Percentiles rank a stretch among this genome's conserved stretches.
Evolutionary conservation across 2,329 filamentous ascomycete species (phyloP).

Genomic region (Aspergillus pseudoglaucus): DNA sequence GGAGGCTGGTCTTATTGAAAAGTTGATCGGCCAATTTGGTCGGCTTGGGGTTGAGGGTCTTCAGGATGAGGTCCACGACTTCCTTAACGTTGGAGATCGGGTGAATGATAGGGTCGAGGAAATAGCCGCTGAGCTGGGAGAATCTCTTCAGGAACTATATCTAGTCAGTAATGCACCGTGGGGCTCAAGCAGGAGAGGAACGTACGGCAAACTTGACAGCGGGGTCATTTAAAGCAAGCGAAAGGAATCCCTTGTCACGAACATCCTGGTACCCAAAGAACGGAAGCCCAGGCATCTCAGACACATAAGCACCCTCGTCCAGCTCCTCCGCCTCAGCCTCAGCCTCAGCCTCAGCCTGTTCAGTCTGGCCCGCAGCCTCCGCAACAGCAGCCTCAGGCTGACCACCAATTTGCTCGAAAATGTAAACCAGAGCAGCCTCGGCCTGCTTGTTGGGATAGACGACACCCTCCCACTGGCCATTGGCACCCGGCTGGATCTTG

Average conservation of each 20-base stretch:
- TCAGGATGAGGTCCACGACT: slow-evolving; percentile 48
- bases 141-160: slow-evolving; percentile 70
- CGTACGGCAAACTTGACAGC: slow-evolving; percentile 68
- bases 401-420: slow-evolving; percentile 30
- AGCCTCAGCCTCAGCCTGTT: slow-evolving; percentile 5
- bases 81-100: slow-evolving; percentile 49
- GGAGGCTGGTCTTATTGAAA: slow-evolving; percentile 39
- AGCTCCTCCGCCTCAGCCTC: slow-evolving; percentile 8
- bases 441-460: slow-evolving; percentile 25
- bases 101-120: slow-evolving; percentile 64
- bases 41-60: slow-evolving; percentile 31
- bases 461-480: slow-evolving; percentile 16
- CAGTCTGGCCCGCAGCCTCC: slow-evolving; percentile 1
- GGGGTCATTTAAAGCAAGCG: slow-evolving; percentile 50
- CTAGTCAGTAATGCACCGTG: not conserved
- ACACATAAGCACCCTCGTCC: slow-evolving; percentile 14
- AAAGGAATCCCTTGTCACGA: slow-evolving; percentile 51
- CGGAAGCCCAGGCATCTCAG: slow-evolving; percentile 11
- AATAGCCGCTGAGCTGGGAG: slow-evolving; percentile 71
- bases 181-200: slow-evolving; percentile 13
- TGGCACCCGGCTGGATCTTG: slow-evolving; percentile 21
- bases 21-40: slow-evolving; percentile 59
- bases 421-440: slow-evolving; percentile 27
- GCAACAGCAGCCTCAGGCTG: slow-evolving; percentile 8
- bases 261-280: slow-evolving; percentile 19